Conservation (phyloP, 2,329 filamentous ascomycete genomes). For the Diaporthe eres region DNA sequence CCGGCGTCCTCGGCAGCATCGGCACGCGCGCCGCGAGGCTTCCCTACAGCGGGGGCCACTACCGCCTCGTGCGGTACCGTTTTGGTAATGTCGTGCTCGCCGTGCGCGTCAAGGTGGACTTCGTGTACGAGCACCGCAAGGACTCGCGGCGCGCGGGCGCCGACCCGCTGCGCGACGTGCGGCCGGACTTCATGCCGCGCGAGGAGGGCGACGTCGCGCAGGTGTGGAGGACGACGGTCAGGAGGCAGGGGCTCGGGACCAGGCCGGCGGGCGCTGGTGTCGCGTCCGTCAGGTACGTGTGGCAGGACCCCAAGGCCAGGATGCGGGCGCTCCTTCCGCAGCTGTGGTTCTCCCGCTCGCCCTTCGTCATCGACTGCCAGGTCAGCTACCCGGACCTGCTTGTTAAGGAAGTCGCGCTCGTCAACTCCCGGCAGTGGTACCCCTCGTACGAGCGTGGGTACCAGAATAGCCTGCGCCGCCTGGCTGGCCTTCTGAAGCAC, state of each 20-base stretch:
- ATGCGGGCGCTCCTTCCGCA: constrained; percentile 6
- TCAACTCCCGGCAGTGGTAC: constrained; percentile 11
- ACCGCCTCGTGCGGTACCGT: constrained; percentile 34
- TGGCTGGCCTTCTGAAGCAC: constrained; percentile 20
- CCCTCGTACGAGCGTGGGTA: constrained; percentile 21
- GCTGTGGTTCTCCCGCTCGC: constrained; percentile 38
- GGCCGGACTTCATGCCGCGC: neutral
- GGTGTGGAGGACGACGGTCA: constrained; percentile 27
- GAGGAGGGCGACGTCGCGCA: neutral
- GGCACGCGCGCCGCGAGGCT: neutral
- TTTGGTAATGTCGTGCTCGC: constrained; percentile 24
- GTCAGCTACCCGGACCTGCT: constrained; percentile 4
- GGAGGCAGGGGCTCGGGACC: constrained; percentile 10
- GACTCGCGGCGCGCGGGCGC: neutral
- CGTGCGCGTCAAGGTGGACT: constrained; percentile 36
- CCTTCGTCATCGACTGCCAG: constrained; percentile 34
- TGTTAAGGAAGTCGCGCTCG: neutral
- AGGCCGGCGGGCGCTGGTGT: neutral
- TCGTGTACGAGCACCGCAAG: constrained; percentile 22
- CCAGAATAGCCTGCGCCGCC: constrained; percentile 17
- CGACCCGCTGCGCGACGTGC: neutral
- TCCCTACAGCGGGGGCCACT: constrained; percentile 27
- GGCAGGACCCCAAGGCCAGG: neutral
- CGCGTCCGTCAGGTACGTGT: constrained; percentile 5
- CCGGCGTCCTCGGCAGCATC: constrained; percentile 4